Evolutionary conservation across 805 yeast species (phyloP).

Genomic region (Teunomyces kruisii): DNA sequence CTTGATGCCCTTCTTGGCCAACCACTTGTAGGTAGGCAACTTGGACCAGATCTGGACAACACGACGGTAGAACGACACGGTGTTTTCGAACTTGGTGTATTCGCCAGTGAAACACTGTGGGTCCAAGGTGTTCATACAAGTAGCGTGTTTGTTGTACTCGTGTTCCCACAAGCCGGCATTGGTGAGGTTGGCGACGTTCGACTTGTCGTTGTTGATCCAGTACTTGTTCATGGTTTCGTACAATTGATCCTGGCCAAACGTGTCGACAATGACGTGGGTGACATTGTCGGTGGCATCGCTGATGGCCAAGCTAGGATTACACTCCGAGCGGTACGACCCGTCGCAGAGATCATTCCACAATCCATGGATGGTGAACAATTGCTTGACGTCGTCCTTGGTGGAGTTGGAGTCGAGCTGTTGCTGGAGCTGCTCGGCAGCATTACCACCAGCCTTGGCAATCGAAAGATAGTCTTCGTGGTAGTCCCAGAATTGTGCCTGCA

Average conservation of each 20-base stretch:
- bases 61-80: conserved; percentile 32
- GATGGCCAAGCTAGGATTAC: conserved; percentile 31
- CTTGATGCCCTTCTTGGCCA: conserved; percentile 33
- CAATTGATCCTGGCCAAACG: conserved; percentile 26
- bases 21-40: conserved; percentile 37
- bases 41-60: conserved; percentile 25
- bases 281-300: conserved; percentile 26
- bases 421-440: conserved; percentile 6
- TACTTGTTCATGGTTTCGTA: conserved; percentile 26
- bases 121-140: conserved; percentile 38
- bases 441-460: conserved; percentile 8
- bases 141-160: conserved; percentile 45
- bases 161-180: conserved; percentile 40
- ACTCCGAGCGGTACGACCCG: conserved; percentile 38
- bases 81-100: conserved; percentile 28
- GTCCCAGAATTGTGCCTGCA: conserved; percentile 46
- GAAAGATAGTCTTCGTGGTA: conserved; percentile 21
- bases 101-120: conserved; percentile 36
- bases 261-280: conserved; percentile 23
- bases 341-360: conserved; percentile 46
- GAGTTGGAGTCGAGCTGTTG: neutral
- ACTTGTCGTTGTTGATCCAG: conserved; percentile 24
- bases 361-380: conserved; percentile 44
- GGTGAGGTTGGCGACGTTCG: conserved; percentile 23
- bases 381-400: conserved; percentile 14